Conservation (phyloP, 1,284 basidiomycete genomes). For the Leccinum solheimii region DNA sequence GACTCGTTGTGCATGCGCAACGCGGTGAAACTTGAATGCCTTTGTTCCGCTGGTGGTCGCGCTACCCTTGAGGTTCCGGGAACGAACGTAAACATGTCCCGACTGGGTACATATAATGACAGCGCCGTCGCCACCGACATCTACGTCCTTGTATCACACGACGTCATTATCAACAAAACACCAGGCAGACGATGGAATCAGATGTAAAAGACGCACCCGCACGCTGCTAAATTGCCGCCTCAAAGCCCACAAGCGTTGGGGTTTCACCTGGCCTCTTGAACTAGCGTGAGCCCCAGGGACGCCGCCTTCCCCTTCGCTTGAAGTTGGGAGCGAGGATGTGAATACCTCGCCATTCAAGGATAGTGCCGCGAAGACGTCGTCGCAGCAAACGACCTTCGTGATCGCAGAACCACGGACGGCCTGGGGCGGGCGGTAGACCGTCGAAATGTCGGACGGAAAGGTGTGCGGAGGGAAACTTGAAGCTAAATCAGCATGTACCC, state of each 20-base stretch:
- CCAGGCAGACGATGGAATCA: neutral
- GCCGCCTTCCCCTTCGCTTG: constrained; percentile 32
- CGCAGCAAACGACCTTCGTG: constrained; percentile 79
- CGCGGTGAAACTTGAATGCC: constrained; percentile 78
- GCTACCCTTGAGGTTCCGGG: constrained; percentile 52
- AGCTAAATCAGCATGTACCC: constrained; percentile 15
- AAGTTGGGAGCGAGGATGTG: constrained; percentile 64
- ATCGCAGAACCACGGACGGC: constrained; percentile 71
- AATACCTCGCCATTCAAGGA: constrained; percentile 91
- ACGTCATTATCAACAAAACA: constrained; percentile 1
- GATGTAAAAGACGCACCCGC: constrained; percentile 45
- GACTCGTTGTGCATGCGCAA: constrained; percentile 84
- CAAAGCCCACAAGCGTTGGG: constrained; percentile 91
- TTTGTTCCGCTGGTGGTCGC: constrained; percentile 45
- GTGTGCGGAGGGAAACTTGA: constrained; percentile 66
- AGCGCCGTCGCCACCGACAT: constrained; percentile 84
- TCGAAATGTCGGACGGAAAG: constrained; percentile 70
- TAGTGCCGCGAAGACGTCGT: constrained; percentile 83
- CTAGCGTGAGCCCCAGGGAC: constrained; percentile 15
- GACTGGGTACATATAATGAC: constrained; percentile 93
- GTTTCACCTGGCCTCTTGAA: constrained; percentile 50
- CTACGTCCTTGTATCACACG: constrained; percentile 66
- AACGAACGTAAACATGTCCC: constrained; percentile 90
- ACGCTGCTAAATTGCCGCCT: constrained; percentile 86
- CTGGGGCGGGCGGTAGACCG: constrained; percentile 77